Base-by-base conservation (phyloP, 306 rosid genomes). In the Mucuna pruriens region DNA sequence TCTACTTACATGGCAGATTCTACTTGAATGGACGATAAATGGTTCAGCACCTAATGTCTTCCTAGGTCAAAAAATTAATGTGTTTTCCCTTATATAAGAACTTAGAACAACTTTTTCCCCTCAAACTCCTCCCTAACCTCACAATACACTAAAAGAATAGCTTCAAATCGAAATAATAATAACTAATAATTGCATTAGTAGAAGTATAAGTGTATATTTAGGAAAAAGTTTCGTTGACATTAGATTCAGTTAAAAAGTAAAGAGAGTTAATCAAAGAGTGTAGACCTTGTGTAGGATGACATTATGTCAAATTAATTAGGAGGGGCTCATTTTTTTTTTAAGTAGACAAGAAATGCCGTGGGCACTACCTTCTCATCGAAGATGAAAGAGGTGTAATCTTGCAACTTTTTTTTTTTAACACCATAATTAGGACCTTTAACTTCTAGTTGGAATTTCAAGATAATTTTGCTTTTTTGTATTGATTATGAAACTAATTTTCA, bases 101-200 rank as follows among this genome's bases (percentile, higher is more conserved):
- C 20, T 51, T 19, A 58, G 44, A 49, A 34, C 49, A 71, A 48
- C 81, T 79, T 89, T 87, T 88, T 38, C 2, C 79, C 79, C 87
- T 90, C n/a, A n/a, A 89, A 88, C 91, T 78, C 83, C 86, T 86
- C 80, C 65, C 82, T 68, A 70, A 63, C 80, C 78, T 83, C 82
- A 86, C 83, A 82, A 69, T 31, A 55, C 17, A 55, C 79, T 66
- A 46, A 74, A 86, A 86, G 86, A 81, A 85, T 39, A 67, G 79
- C 83, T 78, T 64, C 81, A 9, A 46, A 82, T 52, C 0, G 15
- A 49, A 34, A 66, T 48, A 80, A 61, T n/a, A 82, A 23, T 23
- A 87, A 62, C 7, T 15, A 36, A 66, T 38, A 38, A 62, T 70
- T 61, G 76, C 80, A 54, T 73, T 66, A 77, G 71, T 84, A 75